Conservation (phyloP, 2,329 filamentous ascomycete genomes). For the Botrytis squamosa region DNA sequence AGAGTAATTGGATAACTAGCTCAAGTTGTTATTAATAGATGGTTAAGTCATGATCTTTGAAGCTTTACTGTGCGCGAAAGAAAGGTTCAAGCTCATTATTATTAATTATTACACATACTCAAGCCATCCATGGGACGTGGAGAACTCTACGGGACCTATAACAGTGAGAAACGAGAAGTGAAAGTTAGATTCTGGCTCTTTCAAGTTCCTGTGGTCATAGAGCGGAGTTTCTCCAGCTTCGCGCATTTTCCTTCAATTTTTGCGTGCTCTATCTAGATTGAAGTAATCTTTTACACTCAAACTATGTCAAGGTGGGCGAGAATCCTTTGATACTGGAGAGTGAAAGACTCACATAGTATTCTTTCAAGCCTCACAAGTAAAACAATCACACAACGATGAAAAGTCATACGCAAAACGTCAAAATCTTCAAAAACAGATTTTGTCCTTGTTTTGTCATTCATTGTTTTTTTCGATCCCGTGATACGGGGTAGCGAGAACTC, state of each 20-base stretch:
- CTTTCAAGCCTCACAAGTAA: no score
- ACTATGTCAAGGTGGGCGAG: not conserved
- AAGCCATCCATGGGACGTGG: not conserved
- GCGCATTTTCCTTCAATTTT: rapidly evolving
- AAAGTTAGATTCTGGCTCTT: not conserved
- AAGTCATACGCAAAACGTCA: no score
- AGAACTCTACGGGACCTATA: not conserved
- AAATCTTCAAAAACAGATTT: not conserved
- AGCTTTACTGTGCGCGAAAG: not conserved
- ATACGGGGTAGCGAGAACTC: slow-evolving; percentile 5
- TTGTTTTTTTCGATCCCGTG: not conserved
- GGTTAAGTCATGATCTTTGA: not conserved
- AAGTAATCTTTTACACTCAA: not conserved
- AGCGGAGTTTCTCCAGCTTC: not conserved
- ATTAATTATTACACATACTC: not conserved
- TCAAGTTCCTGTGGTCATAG: rapidly evolving
- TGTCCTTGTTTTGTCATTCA: not conserved
- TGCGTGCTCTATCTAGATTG: not conserved
- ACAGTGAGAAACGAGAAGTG: not conserved
- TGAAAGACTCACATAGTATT: not conserved
- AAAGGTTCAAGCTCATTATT: not conserved
- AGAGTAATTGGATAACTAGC: not conserved
- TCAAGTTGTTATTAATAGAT: not conserved
- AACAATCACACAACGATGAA: not conserved
- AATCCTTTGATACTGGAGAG: not conserved